These are phyloP conservation scores for Trichoderma sp. DNA, from an alignment of 2,329 filamentous ascomycete genomes.

Conservation along the genomic window DNA sequence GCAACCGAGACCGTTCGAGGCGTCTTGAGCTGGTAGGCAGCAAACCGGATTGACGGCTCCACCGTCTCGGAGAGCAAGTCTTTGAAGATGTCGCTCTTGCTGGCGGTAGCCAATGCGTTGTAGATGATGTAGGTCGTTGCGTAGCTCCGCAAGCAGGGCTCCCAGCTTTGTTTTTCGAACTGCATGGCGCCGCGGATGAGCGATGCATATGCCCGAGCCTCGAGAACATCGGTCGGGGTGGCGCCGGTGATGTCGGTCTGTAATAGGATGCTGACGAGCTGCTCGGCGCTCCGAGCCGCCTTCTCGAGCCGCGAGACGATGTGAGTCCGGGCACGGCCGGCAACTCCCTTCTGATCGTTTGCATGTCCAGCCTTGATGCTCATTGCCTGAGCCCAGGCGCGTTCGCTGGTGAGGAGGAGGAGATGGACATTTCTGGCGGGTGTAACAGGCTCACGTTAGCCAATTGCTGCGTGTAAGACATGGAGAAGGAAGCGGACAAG, in stretches of 20 bases:
- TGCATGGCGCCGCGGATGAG: constrained; percentile 72
- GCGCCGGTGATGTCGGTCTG: constrained; percentile 63
- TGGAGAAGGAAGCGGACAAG: neutral
- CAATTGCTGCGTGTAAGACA: neutral
- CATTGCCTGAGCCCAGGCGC: constrained; percentile 95
- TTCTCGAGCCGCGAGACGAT: constrained; percentile 86
- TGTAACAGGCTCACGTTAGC: neutral
- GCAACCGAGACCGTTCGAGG: constrained; percentile 80
- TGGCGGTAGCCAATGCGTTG: constrained; percentile 62
- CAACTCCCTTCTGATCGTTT: constrained; percentile 74
- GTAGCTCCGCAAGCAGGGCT: constrained; percentile 70
- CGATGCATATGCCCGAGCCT: constrained; percentile 79
- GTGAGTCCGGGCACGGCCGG: constrained; percentile 76
- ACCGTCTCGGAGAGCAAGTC: constrained; percentile 82
- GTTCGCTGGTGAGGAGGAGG: constrained; percentile 81
- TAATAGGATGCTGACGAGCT: constrained; percentile 64
- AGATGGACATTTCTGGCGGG: constrained; percentile 67
- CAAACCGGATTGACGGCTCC: constrained; percentile 91
- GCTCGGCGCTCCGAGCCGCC: constrained; percentile 65
- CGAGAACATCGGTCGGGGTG: constrained; percentile 68
- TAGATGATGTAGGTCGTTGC: constrained; percentile 80
- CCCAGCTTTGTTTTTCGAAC: constrained; percentile 89
- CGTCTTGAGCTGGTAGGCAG: constrained; percentile 86
- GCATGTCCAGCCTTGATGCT: constrained; percentile 82
- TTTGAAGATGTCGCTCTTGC: constrained; percentile 70